Conservation (phyloP, 192 early-diverging fungal genomes). For the Geosiphon pyriformis region DNA sequence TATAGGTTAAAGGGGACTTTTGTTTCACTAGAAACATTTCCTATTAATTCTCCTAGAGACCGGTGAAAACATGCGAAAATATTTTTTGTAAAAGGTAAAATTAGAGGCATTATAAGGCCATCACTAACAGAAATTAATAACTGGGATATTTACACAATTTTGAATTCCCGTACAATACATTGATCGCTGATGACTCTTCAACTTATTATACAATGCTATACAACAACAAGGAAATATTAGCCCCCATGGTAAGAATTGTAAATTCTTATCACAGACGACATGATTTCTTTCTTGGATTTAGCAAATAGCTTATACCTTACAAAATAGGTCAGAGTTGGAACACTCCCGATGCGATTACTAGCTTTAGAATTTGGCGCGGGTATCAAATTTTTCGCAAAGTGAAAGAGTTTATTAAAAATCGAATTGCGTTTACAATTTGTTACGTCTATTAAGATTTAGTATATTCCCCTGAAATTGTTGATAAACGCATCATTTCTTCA, state of each 20-base stretch:
- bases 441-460: conserved; percentile 60
- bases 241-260: conserved; percentile 78
- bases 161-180: too few species aligned
- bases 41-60: too few species aligned
- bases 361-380: conserved; percentile 86
- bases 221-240: conserved; percentile 68
- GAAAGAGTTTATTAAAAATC: conserved; percentile 1
- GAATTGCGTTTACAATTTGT: background rate
- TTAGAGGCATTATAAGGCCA: too few species aligned
- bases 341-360: conserved; percentile 82
- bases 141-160: too few species aligned
- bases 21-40: too few species aligned
- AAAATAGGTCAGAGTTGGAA: conserved; percentile 69
- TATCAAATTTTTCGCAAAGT: conserved; percentile 23
- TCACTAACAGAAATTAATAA: too few species aligned
- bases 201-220: conserved; percentile 31
- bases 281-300: background rate
- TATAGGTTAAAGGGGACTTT: too few species aligned
- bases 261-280: background rate
- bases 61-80: too few species aligned
- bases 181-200: too few species aligned
- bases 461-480: conserved; percentile 86
- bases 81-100: too few species aligned
- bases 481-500: conserved; percentile 74
- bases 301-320: background rate